Conservation (phyloP, 1,284 basidiomycete species). For the Singerocomus inundabilis region DNA sequence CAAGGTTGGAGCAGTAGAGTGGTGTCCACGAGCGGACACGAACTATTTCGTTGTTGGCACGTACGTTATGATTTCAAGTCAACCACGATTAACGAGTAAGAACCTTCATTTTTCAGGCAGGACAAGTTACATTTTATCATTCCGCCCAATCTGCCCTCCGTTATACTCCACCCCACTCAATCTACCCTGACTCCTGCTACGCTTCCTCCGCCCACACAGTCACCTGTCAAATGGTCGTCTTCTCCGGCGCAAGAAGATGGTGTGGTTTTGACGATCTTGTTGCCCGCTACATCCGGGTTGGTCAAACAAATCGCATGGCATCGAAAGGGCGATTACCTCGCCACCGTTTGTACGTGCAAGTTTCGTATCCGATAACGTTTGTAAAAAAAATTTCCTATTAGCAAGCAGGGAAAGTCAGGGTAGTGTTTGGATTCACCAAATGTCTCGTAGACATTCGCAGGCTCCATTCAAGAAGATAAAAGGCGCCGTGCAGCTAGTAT, state of each 20-base stretch:
- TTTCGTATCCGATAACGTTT: constrained; percentile 8
- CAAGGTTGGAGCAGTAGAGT: constrained; percentile 85
- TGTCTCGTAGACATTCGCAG: constrained; percentile 92
- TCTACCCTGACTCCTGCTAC: constrained; percentile 62
- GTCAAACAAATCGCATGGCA: constrained; percentile 92
- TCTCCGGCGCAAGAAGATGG: constrained; percentile 45
- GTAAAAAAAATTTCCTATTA: constrained; percentile 27
- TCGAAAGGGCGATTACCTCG: constrained; percentile 92
- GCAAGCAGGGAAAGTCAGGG: constrained; percentile 65
- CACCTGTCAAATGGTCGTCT: constrained; percentile 68
- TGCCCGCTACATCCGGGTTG: constrained; percentile 70
- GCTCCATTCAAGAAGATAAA: constrained; percentile 96
- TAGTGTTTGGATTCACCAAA: constrained; percentile 91
- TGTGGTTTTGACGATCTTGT: constrained; percentile 56
- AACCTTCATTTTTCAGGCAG: constrained; percentile 49
- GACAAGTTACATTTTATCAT: constrained; percentile 81
- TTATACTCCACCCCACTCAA: constrained; percentile 61
- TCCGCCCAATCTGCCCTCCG: constrained; percentile 70
- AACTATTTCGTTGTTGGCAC: constrained; percentile 79
- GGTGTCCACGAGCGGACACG: constrained; percentile 90
- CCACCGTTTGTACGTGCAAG: constrained; percentile 75
- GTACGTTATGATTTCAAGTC: constrained; percentile 49
- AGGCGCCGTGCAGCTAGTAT: constrained; percentile 86
- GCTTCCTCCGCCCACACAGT: constrained; percentile 60
- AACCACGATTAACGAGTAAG: constrained; percentile 9